Conservation (phyloP, 106 monocot species). For the Amphibolis antarctica region DNA sequence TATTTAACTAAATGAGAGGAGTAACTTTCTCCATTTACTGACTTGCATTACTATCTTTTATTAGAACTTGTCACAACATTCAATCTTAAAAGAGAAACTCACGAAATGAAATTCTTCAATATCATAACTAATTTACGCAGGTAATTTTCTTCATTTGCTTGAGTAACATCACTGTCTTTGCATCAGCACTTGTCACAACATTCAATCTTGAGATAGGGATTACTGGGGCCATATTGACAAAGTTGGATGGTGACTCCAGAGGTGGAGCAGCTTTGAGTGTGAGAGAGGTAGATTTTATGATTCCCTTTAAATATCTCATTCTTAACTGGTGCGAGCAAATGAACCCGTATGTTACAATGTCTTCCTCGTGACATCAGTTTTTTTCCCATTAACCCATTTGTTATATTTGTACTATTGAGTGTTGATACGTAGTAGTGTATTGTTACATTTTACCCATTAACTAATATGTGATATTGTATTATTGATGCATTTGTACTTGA, state of each 20-base stretch:
- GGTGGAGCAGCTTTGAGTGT: conserved; percentile 98
- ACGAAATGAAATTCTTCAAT: too few species aligned
- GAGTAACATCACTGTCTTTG: not conserved
- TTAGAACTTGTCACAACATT: conserved; percentile 90
- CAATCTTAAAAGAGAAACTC: conserved; percentile 89
- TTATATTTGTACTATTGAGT: not conserved
- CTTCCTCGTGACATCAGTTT: too few species aligned
- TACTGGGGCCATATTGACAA: conserved; percentile 94
- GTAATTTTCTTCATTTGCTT: not conserved
- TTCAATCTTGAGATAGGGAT: conserved; percentile 98
- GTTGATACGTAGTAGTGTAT: too few species aligned
- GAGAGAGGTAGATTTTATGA: conserved; percentile 49
- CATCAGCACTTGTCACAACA: conserved; percentile 79
- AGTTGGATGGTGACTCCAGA: conserved; percentile 95
- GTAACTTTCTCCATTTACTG: too few species aligned
- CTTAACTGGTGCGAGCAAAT: not conserved
- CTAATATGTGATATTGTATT: too few species aligned
- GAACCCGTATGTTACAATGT: not conserved
- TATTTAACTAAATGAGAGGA: too few species aligned
- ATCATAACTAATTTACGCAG: too few species aligned
- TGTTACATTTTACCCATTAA: too few species aligned
- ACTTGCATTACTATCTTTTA: not conserved
- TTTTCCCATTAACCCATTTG: not conserved
- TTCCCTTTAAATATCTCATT: too few species aligned
- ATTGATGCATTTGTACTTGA: too few species aligned